phyloP scores from a whole-genome alignment of 2,329 filamentous ascomycete species.

The Trichoderma sp. region DNA sequence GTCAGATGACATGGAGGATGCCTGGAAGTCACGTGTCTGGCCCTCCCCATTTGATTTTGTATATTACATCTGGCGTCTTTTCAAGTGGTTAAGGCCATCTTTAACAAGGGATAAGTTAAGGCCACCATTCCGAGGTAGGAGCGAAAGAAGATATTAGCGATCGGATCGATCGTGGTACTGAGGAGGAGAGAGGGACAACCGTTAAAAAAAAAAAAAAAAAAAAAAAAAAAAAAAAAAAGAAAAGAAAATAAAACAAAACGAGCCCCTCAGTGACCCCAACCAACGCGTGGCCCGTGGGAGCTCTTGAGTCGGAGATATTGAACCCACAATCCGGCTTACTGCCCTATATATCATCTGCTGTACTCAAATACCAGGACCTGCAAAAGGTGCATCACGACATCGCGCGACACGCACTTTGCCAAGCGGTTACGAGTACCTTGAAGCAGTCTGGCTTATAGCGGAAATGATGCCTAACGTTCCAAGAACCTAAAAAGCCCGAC shows the following conservation, averaged over 20 bases:
- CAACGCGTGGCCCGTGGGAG: slow-evolving; percentile 8
- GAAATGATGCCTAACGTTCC: slow-evolving; percentile 10
- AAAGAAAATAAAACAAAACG: not conserved
- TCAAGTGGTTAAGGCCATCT: too few species aligned
- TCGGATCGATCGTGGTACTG: too few species aligned
- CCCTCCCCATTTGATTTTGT: too few species aligned
- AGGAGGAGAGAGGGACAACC: too few species aligned
- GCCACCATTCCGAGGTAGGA: too few species aligned
- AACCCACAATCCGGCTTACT: not conserved
- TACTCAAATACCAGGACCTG: not conserved
- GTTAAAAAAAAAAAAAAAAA: too few species aligned
- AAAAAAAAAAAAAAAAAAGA: too few species aligned
- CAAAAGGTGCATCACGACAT: not conserved
- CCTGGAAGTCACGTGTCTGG: too few species aligned
- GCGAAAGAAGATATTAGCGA: too few species aligned
- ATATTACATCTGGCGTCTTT: too few species aligned
- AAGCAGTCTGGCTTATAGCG: not conserved
- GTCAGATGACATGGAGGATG: too few species aligned
- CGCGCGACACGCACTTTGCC: not conserved
- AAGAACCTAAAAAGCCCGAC: slow-evolving; percentile 15
- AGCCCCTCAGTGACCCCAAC: slow-evolving; percentile 3
- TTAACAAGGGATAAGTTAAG: too few species aligned
- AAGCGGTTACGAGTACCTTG: not conserved
- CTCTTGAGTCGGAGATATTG: not conserved
- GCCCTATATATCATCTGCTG: not conserved